Evolutionary conservation across 2,329 filamentous ascomycete genomes (phyloP).

Genomic region (Pseudogymnoascus sp.): DNA sequence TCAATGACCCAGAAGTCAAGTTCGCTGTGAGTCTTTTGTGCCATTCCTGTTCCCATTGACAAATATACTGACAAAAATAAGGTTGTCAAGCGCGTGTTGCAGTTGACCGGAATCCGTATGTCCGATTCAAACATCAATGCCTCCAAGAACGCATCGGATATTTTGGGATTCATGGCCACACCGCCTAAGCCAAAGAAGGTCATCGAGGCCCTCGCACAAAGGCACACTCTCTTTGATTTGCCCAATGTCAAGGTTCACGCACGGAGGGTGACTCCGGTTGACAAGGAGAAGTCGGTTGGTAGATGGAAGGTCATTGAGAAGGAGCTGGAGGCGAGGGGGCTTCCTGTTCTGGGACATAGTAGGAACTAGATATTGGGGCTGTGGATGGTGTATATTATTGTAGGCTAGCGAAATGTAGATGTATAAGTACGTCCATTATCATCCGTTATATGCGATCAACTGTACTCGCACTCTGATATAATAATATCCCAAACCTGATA

Average conservation of each 20-base stretch:
- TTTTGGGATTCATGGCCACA: conserved; percentile 48
- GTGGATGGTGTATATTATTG: conserved; percentile 4
- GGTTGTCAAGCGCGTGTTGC: conserved; percentile 74
- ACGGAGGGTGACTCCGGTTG: conserved; percentile 59
- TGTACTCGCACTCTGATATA: neutral
- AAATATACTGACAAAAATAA: conserved; percentile 31
- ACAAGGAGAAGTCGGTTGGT: conserved; percentile 65
- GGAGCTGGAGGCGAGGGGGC: conserved; percentile 54
- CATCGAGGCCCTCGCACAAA: conserved; percentile 46
- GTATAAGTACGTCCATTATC: conserved; percentile 2
- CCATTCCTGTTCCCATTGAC: neutral
- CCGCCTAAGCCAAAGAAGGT: conserved; percentile 56
- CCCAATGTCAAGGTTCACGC: conserved; percentile 65
- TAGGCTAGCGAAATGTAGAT: conserved; percentile 9
- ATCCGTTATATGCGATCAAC: conserved; percentile 1
- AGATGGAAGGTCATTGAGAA: conserved; percentile 73
- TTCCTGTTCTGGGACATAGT: conserved; percentile 50
- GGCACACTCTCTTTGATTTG: conserved; percentile 42
- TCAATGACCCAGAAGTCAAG: conserved; percentile 55
- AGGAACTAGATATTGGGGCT: neutral
- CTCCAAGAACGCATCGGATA: conserved; percentile 45
- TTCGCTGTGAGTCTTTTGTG: conserved; percentile 57
- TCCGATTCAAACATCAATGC: conserved; percentile 60
- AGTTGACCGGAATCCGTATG: conserved; percentile 71
- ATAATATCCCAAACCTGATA: neutral